phyloP scores from a whole-genome alignment of 2,329 filamentous ascomycete genomes.

The Alternaria tenuissima region DNA sequence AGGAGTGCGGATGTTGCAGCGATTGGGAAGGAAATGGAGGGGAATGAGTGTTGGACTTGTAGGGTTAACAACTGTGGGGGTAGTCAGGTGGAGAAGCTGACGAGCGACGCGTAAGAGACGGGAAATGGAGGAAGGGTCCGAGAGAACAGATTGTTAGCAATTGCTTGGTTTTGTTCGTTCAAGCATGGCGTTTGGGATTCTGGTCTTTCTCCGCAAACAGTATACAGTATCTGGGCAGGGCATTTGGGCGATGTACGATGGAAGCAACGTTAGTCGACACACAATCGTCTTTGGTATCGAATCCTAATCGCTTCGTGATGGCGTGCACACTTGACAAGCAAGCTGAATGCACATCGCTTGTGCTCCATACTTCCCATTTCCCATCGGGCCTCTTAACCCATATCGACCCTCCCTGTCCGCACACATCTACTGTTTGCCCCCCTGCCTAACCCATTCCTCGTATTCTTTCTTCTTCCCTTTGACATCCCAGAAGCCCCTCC shows the following conservation, averaged over 20 bases:
- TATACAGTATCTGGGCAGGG: not conserved
- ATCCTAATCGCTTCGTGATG: not conserved
- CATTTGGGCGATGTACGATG: not conserved
- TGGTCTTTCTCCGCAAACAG: not conserved
- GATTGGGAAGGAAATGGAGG: constrained; percentile 28
- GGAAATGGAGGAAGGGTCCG: not conserved
- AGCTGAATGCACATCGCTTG: not conserved
- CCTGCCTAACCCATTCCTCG: constrained; percentile 72
- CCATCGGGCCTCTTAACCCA: not conserved
- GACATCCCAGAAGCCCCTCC: constrained; percentile 88
- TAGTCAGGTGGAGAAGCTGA: constrained; percentile 37
- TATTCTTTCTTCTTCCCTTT: constrained; percentile 83
- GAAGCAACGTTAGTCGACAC: not conserved
- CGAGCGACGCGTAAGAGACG: constrained; percentile 30
- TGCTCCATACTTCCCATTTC: not conserved
- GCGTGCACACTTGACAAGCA: not conserved
- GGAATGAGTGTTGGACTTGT: constrained; percentile 38
- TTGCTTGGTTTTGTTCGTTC: constrained; percentile 9
- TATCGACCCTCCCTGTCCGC: not conserved
- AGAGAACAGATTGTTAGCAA: constrained; percentile 6
- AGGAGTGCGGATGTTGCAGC: constrained; percentile 35
- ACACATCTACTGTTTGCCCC: constrained; percentile 22
- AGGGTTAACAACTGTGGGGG: constrained; percentile 35
- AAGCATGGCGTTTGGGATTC: constrained; percentile 24
- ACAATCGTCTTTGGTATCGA: not conserved